phyloP scores from a whole-genome alignment of 129 eudicot species.

The Flaveria sonorensis region DNA sequence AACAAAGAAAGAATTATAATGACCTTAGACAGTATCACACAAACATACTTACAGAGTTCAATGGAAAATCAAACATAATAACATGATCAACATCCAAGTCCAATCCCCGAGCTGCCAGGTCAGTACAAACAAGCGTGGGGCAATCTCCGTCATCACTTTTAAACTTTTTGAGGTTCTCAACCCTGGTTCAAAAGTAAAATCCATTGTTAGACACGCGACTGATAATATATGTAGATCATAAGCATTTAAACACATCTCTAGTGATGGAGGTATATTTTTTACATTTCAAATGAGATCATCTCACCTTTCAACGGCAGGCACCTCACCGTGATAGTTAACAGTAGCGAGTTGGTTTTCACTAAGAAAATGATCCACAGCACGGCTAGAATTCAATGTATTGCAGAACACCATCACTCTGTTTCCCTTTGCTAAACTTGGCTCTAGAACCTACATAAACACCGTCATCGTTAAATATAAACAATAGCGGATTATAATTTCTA shows the following conservation, averaged over 20 bases:
- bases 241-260: background rate
- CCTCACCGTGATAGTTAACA: constrained; percentile 98
- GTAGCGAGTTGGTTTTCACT: constrained; percentile 79
- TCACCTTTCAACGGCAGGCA: constrained; percentile 95
- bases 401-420: constrained; percentile 95
- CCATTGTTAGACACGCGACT: constrained; percentile 1
- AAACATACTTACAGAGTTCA: constrained; percentile 66
- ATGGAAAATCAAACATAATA: constrained; percentile 95
- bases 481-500: constrained; percentile 6
- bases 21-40: background rate
- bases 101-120: constrained; percentile 95
- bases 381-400: constrained; percentile 88
- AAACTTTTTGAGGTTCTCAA: constrained; percentile 82
- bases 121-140: constrained; percentile 96
- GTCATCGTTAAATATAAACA: constrained; percentile 8
- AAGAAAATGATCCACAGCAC: constrained; percentile 93
- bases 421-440: constrained; percentile 96
- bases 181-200: constrained; percentile 48
- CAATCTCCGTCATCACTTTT: constrained; percentile 91
- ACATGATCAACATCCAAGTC: constrained; percentile 98
- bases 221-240: background rate
- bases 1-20: background rate
- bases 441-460: constrained; percentile 63
- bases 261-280: constrained; percentile 6
- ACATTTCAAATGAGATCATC: constrained; percentile 18